Evolutionary conservation across 208 protist species (phyloP).

Genomic region (Acanthamoeba triangularis): DNA sequence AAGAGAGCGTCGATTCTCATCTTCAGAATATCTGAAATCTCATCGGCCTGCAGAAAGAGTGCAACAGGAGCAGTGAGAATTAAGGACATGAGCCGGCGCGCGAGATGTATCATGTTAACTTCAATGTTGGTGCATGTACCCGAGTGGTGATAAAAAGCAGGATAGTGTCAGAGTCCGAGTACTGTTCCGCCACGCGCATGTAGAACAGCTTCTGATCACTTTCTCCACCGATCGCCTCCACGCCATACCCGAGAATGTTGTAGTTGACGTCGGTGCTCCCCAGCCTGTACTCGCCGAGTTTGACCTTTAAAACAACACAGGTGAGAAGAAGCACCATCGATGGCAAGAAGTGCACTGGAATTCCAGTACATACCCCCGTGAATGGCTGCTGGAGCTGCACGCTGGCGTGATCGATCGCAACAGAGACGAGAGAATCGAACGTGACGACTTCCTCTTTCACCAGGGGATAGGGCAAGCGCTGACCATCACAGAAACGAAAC

Average conservation of each 20-base stretch:
- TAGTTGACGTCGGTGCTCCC: background rate
- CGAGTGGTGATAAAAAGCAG: constrained; percentile 25
- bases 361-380: background rate
- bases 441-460: background rate
- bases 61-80: background rate
- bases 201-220: constrained; percentile 42
- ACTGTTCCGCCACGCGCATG: background rate
- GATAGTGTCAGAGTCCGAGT: background rate
- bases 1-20: constrained; percentile 4
- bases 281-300: background rate
- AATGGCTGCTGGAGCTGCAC: background rate
- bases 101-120: background rate
- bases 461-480: constrained; percentile 34
- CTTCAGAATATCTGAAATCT: constrained; percentile 58
- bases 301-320: background rate
- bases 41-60: background rate
- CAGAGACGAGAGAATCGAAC: constrained; percentile 5
- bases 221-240: background rate
- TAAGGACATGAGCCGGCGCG: background rate
- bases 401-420: background rate
- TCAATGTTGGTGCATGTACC: background rate
- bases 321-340: background rate
- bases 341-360: background rate
- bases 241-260: constrained; percentile 14
- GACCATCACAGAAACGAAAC: background rate